phyloP scores from a whole-genome alignment of 345 rosid species.

The Gossypium longicalyx region DNA sequence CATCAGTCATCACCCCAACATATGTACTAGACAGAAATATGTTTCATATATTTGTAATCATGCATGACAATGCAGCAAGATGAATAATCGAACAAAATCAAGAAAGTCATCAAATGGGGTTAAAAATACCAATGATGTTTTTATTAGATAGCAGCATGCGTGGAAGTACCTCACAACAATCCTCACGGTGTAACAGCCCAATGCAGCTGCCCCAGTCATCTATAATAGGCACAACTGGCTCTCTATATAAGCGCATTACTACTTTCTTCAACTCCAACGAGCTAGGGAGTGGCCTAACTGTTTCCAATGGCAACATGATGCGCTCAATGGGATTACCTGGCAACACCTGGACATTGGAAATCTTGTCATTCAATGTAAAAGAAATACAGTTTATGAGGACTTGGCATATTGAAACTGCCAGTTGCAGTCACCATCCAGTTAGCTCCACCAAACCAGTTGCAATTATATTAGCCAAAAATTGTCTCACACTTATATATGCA shows the following conservation, averaged over 20 bases:
- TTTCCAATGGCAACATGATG: slow-evolving; percentile 55
- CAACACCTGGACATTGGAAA: slow-evolving; percentile 36
- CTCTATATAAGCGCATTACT: slow-evolving; percentile 56
- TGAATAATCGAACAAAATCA: not conserved
- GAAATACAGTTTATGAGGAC: not conserved
- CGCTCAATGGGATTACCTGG: slow-evolving; percentile 53
- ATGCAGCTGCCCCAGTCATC: slow-evolving; percentile 67
- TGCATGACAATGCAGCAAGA: not conserved
- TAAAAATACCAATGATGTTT: not conserved
- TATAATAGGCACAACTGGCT: slow-evolving; percentile 54
- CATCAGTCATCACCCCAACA: not conserved
- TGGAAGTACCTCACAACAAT: slow-evolving; percentile 51
- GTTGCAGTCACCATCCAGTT: not conserved
- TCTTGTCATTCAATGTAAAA: slow-evolving; percentile 2
- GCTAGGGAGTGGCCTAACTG: slow-evolving; percentile 51
- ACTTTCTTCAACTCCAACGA: slow-evolving; percentile 46
- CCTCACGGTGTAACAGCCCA: slow-evolving; percentile 72
- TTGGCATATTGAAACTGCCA: slow-evolving; percentile 1
- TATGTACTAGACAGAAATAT: not conserved
- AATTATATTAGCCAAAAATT: not conserved
- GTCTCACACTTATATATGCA: not conserved
- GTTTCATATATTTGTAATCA: not conserved
- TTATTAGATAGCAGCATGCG: not conserved
- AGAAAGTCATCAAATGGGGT: not conserved
- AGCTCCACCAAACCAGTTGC: not conserved